Percentiles rank a stretch among this genome's conserved stretches.
phyloP scores from a whole-genome alignment of 805 yeast species.

The Candida chilensis region DNA sequence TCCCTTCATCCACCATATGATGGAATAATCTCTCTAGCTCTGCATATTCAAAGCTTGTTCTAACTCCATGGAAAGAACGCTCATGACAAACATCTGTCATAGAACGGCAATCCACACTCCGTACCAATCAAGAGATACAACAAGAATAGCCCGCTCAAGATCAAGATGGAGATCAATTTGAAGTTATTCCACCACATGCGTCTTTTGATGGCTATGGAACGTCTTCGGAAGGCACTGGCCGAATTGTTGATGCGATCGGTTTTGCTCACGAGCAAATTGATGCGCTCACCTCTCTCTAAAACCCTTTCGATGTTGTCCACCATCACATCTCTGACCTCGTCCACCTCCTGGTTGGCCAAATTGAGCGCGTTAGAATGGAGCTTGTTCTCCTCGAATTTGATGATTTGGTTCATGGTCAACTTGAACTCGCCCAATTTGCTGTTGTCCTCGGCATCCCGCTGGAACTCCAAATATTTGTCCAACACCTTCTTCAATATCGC shows the following conservation, averaged over 20 bases:
- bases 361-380: constrained; percentile 28
- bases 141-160: constrained; percentile 13
- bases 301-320: constrained; percentile 65
- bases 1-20: too few species aligned
- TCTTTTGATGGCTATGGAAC: constrained; percentile 53
- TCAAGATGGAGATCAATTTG: constrained; percentile 24
- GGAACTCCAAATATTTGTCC: constrained; percentile 37
- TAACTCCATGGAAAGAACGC: neutral
- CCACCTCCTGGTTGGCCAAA: constrained; percentile 44
- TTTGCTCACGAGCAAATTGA: constrained; percentile 65
- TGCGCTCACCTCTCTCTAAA: constrained; percentile 70
- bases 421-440: constrained; percentile 41
- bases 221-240: constrained; percentile 60
- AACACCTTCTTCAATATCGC: constrained; percentile 39
- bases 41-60: too few species aligned
- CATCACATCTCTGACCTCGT: constrained; percentile 61
- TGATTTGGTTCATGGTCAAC: constrained; percentile 45
- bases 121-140: constrained; percentile 38
- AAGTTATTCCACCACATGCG: constrained; percentile 64
- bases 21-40: too few species aligned
- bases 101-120: constrained; percentile 47
- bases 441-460: constrained; percentile 13
- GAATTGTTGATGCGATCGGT: constrained; percentile 64
- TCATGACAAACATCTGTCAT: constrained; percentile 22
- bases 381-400: constrained; percentile 41